A percentile compares a stretch with the other conserved stretches of the same genome.
Conservation (phyloP, 805 yeast species). For the Metschnikowia peoriensis region DNA sequence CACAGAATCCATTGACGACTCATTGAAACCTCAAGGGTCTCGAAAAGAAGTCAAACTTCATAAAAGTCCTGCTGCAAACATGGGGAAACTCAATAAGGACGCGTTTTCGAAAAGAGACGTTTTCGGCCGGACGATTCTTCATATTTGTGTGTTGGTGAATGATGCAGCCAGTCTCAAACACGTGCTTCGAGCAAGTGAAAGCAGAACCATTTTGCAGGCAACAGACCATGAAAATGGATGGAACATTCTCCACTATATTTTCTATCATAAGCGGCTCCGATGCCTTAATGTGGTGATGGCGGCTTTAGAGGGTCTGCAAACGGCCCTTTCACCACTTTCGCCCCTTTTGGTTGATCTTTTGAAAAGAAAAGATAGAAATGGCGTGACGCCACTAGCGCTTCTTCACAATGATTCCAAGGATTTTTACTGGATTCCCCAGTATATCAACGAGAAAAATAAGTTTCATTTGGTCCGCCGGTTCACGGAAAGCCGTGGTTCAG, state of each 20-base stretch:
- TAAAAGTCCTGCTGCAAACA: neutral
- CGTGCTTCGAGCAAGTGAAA: conserved; percentile 47
- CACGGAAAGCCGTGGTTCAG: neutral
- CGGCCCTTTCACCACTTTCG: conserved; percentile 18
- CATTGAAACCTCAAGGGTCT: neutral
- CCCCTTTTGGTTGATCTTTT: conserved; percentile 38
- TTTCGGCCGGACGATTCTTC: conserved; percentile 69
- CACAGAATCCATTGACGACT: neutral
- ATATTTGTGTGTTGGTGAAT: conserved; percentile 51
- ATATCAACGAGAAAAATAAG: conserved; percentile 36
- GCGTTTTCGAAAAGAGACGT: conserved; percentile 55
- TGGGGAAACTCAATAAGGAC: conserved; percentile 7
- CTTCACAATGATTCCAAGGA: conserved; percentile 47
- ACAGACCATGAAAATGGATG: conserved; percentile 78
- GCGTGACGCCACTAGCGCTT: conserved; percentile 71
- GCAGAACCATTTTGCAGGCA: conserved; percentile 38
- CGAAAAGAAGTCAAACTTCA: neutral
- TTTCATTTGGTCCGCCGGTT: conserved; percentile 25
- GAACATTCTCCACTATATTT: conserved; percentile 73
- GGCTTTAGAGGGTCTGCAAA: conserved; percentile 5
- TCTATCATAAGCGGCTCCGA: conserved; percentile 54
- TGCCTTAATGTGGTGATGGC: conserved; percentile 47
- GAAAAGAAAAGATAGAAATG: conserved; percentile 64
- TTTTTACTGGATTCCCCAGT: conserved; percentile 42
- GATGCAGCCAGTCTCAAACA: conserved; percentile 45